Evolutionary conservation across 1,284 basidiomycete species (phyloP), one percentile per base, ranked within the genome.

Genomic region (Pulveroboletus sp.): DNA sequence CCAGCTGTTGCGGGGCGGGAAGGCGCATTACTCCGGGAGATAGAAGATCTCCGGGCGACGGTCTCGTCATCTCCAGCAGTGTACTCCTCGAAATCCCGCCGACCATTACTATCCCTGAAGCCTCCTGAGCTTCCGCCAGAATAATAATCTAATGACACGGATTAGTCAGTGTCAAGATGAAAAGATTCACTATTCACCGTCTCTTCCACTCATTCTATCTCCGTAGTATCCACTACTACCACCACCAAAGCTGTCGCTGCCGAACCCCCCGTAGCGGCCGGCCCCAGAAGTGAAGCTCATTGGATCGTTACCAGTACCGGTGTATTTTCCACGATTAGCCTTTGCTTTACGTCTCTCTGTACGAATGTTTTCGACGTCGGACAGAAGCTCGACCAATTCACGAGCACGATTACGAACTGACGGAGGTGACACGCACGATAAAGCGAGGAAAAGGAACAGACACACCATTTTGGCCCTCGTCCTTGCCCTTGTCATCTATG

Each of bases 401-500:
- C 89, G 91, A 22, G 97, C 87, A 25, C 96, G 88, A 72, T 98
- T 98, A 48, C 96, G 91, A 47, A 99, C 96, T 96, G 65, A n/a
- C 26, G 22, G 18, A 42, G 38, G 22, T 24, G n/a, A 43, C 15
- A 39, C 54, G 31, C 5, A 36, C 25, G 25, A 31, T 11, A 28
- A 25, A 9, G 26, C 1, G 39, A 2, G n/a, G 10, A 3, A 8
- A 22, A 15, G 24, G 8, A n/a, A 43, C 28, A 26, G 26, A 69
- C 84, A 36, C 66, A 94, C 94, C 93, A 67, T 99, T 99, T 67
- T 98, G 85, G n/a, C 96, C 96, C 74, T 99, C 94, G 69, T 99
- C 97, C 74, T 99, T 99, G 57, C 94, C 95, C 76, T 96, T 97
- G 64, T 99, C 96, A 66, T 99, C 97, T 56, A 98, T 94, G 74